These are phyloP conservation scores for Exidia glandulosa DNA, from an alignment of 768 basidiomycete genomes.

Conservation along the genomic window DNA sequence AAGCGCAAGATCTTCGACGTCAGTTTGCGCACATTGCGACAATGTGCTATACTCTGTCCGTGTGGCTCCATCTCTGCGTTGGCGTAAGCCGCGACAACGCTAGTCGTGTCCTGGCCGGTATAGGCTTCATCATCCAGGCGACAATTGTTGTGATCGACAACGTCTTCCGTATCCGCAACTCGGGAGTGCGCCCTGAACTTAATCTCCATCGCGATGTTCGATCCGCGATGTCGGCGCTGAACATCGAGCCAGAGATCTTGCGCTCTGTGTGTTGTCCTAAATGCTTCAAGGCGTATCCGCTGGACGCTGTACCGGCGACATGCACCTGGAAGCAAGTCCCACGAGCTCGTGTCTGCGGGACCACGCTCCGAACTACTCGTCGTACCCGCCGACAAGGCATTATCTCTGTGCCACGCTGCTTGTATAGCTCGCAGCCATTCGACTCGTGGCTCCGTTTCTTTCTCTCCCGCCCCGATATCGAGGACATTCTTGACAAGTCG, in stretches of 20 bases:
- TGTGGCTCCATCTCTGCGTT: neutral
- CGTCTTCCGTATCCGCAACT: neutral
- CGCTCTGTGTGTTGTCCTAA: neutral
- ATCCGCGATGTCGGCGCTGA: neutral
- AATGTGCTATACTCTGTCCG: neutral
- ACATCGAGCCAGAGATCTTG: neutral
- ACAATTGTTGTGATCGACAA: neutral
- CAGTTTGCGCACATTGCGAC: too few species aligned
- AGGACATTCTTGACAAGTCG: neutral
- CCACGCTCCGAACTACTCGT: neutral
- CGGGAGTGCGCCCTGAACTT: too few species aligned
- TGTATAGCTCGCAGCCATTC: neutral
- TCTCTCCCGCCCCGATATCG: neutral
- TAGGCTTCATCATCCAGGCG: neutral
- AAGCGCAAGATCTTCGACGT: too few species aligned
- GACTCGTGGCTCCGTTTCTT: neutral
- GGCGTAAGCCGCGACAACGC: neutral
- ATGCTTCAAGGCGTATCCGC: neutral
- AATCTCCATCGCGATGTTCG: neutral
- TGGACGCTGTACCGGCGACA: neutral
- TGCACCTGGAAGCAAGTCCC: neutral
- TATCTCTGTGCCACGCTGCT: neutral
- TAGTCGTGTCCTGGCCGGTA: neutral
- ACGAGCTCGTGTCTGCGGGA: neutral
- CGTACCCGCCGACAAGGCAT: neutral